Evolutionary conservation across 2,329 filamentous ascomycete species (phyloP).

Genomic region (Exophiala bonariae): DNA sequence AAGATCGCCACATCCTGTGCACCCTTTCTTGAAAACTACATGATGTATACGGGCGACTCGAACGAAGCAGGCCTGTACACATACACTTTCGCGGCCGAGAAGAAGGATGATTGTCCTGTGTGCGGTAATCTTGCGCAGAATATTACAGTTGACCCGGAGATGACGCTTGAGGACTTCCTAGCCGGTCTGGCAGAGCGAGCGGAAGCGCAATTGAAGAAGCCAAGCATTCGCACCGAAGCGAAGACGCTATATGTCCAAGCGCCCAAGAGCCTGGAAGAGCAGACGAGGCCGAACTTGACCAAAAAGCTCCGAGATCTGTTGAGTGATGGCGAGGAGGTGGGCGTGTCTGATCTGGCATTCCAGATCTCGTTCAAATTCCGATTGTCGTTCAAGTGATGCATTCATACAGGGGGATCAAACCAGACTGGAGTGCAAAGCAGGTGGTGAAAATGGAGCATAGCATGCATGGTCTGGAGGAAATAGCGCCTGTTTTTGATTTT

Average conservation of each 20-base stretch:
- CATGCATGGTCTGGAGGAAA: no score
- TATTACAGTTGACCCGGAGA: constrained; percentile 67
- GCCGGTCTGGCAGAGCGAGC: constrained; percentile 79
- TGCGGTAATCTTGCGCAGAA: constrained; percentile 82
- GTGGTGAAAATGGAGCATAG: neutral
- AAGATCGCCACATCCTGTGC: constrained; percentile 86
- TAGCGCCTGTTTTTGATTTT: constrained; percentile 13
- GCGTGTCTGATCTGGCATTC: constrained; percentile 90
- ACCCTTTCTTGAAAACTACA: constrained; percentile 87
- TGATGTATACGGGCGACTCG: constrained; percentile 99
- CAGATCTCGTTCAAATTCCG: constrained; percentile 68
- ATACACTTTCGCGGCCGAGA: constrained; percentile 93
- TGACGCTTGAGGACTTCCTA: constrained; percentile 79
- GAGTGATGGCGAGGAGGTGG: constrained; percentile 79
- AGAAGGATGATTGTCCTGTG: constrained; percentile 91
- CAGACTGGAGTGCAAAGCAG: neutral
- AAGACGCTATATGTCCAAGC: constrained; percentile 90
- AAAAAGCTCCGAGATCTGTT: constrained; percentile 78
- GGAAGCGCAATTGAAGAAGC: constrained; percentile 91
- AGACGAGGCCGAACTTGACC: constrained; percentile 78
- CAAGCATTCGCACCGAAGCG: constrained; percentile 75
- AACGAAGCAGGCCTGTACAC: constrained; percentile 95
- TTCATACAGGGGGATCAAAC: neutral
- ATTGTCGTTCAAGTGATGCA: constrained; percentile 46
- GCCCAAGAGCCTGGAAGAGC: constrained; percentile 76